A percentile compares a stretch with the other conserved stretches of the same genome.
Conservation (phyloP, 495 filamentous ascomycete genomes). For the Physcia stellaris region DNA sequence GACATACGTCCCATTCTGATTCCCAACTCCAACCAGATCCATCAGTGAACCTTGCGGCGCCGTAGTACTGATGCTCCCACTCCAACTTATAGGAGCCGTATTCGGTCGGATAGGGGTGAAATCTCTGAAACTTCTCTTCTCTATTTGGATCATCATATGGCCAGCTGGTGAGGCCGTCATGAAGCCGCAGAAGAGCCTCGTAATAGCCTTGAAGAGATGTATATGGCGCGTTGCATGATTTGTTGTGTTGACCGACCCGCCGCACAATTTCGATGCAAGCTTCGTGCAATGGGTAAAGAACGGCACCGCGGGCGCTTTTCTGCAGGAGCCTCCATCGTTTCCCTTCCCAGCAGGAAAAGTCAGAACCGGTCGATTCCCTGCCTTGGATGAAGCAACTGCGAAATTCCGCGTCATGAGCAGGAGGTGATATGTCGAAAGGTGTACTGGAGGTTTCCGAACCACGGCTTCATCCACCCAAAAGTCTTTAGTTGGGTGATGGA, state of each 20-base stretch:
- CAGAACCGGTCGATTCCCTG: background rate
- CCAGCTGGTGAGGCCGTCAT: background rate
- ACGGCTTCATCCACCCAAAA: too few relatives aligned
- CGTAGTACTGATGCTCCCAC: slow-evolving; percentile 4
- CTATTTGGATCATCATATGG: background rate
- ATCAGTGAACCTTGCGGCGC: slow-evolving; percentile 3
- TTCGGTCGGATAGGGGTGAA: background rate
- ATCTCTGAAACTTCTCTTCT: background rate
- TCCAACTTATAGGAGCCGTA: slow-evolving; percentile 5
- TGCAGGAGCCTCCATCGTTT: background rate
- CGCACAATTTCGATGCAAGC: slow-evolving; percentile 1
- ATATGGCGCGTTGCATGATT: background rate
- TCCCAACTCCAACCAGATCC: background rate
- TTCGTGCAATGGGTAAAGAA: slow-evolving; percentile 3
- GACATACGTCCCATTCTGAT: slow-evolving; percentile 2
- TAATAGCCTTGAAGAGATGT: background rate
- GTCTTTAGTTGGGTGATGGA: too few relatives aligned
- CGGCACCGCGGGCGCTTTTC: background rate
- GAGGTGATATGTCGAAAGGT: background rate
- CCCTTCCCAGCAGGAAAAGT: background rate
- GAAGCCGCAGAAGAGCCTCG: slow-evolving; percentile 1
- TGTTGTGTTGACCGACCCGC: background rate
- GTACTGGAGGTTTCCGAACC: too few relatives aligned
- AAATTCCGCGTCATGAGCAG: background rate
- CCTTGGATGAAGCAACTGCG: background rate